A percentile compares a stretch with the other conserved stretches of the same genome.
phyloP scores from a whole-genome alignment of 345 rosid genomes.

The Trapa bicornis region DNA sequence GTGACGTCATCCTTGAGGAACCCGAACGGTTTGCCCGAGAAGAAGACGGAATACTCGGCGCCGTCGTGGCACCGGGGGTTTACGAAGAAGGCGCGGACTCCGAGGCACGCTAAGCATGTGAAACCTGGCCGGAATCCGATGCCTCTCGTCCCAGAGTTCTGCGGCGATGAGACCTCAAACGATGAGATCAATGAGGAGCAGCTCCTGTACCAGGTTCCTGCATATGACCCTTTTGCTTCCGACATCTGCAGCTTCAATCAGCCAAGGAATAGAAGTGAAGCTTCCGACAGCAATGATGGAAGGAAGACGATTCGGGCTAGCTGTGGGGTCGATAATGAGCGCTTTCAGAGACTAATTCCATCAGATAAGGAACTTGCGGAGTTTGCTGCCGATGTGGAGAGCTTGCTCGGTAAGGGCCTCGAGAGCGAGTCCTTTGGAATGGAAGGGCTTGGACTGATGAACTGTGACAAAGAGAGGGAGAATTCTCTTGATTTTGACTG shows the following conservation, averaged over 20 bases:
- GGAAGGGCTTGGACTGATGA: slow-evolving; percentile 53
- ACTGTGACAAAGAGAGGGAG: slow-evolving; percentile 21
- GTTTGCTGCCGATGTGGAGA: slow-evolving; percentile 85
- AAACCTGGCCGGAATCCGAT: slow-evolving; percentile 8
- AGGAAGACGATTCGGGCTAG: background rate
- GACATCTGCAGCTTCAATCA: slow-evolving; percentile 31
- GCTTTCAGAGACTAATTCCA: slow-evolving; percentile 43
- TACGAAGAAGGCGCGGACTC: slow-evolving; percentile 75
- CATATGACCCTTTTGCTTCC: slow-evolving; percentile 47
- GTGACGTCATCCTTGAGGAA: slow-evolving; percentile 35
- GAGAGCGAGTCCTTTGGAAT: slow-evolving; percentile 57
- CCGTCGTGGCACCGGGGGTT: slow-evolving; percentile 75
- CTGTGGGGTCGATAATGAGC: slow-evolving; percentile 11
- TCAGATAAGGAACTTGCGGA: slow-evolving; percentile 78
- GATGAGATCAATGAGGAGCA: slow-evolving; percentile 54
- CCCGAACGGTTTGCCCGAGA: slow-evolving; percentile 1
- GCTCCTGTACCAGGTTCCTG: slow-evolving; percentile 77
- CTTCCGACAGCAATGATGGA: background rate
- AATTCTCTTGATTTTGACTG: slow-evolving; percentile 6
- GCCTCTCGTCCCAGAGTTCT: slow-evolving; percentile 64
- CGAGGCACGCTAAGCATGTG: slow-evolving; percentile 33
- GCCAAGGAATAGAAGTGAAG: slow-evolving; percentile 11
- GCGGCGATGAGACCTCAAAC: slow-evolving; percentile 41
- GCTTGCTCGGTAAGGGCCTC: slow-evolving; percentile 60
- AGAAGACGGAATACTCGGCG: slow-evolving; percentile 4